These are phyloP conservation scores for Gossypium anomalum DNA, from an alignment of 345 rosid species.

Conservation along the genomic window DNA sequence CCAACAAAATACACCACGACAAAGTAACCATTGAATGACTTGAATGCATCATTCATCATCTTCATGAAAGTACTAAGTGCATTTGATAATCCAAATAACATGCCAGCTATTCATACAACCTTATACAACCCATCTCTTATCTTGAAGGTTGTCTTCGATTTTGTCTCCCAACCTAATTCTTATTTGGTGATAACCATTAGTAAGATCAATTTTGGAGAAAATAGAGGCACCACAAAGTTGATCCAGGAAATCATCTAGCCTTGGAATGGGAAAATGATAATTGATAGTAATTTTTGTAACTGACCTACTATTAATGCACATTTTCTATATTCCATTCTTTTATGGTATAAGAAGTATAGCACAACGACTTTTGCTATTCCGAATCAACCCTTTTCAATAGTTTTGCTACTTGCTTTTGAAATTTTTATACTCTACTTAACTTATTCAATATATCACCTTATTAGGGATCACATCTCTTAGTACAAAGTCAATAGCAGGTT, in stretches of 20 bases:
- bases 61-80: not conserved
- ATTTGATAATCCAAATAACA: not conserved
- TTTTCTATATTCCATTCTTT: not conserved
- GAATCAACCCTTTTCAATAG: too few relatives aligned
- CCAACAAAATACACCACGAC: too few relatives aligned
- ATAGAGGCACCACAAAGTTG: not conserved
- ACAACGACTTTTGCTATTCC: not conserved
- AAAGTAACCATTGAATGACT: too few relatives aligned
- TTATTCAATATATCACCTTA: too few relatives aligned
- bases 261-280: too few relatives aligned
- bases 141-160: not conserved
- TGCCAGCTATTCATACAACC: not conserved
- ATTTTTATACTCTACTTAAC: too few relatives aligned
- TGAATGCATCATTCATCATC: not conserved
- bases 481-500: too few relatives aligned
- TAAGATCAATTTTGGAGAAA: not conserved
- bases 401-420: too few relatives aligned
- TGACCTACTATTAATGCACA: too few relatives aligned
- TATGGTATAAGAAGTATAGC: not conserved
- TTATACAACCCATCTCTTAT: not conserved
- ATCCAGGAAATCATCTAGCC: not conserved
- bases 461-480: too few relatives aligned
- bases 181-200: not conserved
- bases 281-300: not conserved
- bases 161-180: not conserved